A percentile compares a stretch with the other conserved stretches of the same genome.
These are phyloP conservation scores for Decorospora gaudefroyi DNA, from an alignment of 2,329 filamentous ascomycete species.

Conservation along the genomic window DNA sequence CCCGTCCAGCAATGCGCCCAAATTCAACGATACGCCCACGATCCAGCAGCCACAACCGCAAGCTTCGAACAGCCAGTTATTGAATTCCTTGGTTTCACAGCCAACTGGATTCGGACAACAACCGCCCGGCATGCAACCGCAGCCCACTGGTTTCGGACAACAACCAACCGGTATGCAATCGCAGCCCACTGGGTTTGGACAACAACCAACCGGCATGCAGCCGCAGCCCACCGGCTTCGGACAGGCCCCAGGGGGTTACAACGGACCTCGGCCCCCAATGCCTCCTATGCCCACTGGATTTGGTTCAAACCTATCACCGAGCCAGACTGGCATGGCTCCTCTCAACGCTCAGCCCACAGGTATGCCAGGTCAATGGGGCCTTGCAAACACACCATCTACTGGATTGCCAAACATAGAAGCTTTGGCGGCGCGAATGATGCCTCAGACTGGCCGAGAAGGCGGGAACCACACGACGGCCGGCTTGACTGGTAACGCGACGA, in stretches of 20 bases:
- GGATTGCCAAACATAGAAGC: slow-evolving; percentile 94
- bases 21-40: slow-evolving; percentile 65
- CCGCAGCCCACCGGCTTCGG: slow-evolving; percentile 57
- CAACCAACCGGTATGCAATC: slow-evolving; percentile 34
- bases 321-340: slow-evolving; percentile 64
- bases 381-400: slow-evolving; percentile 88
- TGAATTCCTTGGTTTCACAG: slow-evolving; percentile 61
- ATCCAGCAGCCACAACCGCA: slow-evolving; percentile 63
- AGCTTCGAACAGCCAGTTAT: slow-evolving; percentile 67
- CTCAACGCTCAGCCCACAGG: slow-evolving; percentile 95
- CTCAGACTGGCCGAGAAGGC: slow-evolving; percentile 82
- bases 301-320: slow-evolving; percentile 58
- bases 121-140: slow-evolving; percentile 61
- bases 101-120: slow-evolving; percentile 63
- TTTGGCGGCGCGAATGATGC: slow-evolving; percentile 94
- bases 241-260: slow-evolving; percentile 80
- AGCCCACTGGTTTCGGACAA: slow-evolving; percentile 51
- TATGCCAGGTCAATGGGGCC: slow-evolving; percentile 92
- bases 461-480: slow-evolving; percentile 84
- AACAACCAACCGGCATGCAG: slow-evolving; percentile 64
- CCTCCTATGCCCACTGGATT: slow-evolving; percentile 71
- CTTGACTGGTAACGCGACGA: slow-evolving; percentile 88
- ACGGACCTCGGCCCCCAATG: slow-evolving; percentile 77
- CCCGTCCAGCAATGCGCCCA: slow-evolving; percentile 68
- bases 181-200: slow-evolving; percentile 59